Evolutionary conservation across 495 filamentous ascomycete genomes (phyloP).

Genomic region (Clavariopsis aquatica): DNA sequence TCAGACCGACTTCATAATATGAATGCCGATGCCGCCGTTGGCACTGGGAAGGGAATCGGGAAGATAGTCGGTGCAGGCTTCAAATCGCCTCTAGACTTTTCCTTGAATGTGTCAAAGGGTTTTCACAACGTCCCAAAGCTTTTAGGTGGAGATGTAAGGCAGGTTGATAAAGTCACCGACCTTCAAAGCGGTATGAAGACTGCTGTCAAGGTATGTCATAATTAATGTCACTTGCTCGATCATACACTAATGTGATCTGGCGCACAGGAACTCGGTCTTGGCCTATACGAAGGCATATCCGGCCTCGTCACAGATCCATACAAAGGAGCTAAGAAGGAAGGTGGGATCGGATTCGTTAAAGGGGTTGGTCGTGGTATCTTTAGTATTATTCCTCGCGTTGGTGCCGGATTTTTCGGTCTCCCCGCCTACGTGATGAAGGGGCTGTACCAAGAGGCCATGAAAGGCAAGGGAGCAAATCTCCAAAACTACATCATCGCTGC

Average conservation of each 20-base stretch:
- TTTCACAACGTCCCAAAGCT: conserved; percentile 83
- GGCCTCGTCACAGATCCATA: conserved; percentile 45
- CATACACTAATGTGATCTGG: not conserved
- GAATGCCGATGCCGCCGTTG: conserved; percentile 54
- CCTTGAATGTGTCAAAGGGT: conserved; percentile 73
- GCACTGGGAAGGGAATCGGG: conserved; percentile 62
- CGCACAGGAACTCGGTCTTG: conserved; percentile 36
- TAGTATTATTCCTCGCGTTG: conserved; percentile 36
- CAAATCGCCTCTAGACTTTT: conserved; percentile 77
- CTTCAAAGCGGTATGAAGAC: conserved; percentile 64
- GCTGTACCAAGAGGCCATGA: conserved; percentile 70
- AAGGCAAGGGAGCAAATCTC: conserved; percentile 60
- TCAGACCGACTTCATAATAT: conserved; percentile 12
- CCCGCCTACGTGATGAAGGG: conserved; percentile 51
- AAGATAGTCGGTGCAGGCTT: conserved; percentile 71
- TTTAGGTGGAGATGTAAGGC: conserved; percentile 73
- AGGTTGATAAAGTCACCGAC: conserved; percentile 68
- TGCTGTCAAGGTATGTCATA: conserved; percentile 39
- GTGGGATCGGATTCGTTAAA: conserved; percentile 43
- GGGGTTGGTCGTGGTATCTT: conserved; percentile 47
- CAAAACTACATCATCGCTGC: conserved; percentile 72
- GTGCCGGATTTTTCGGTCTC: conserved; percentile 37
- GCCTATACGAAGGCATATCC: conserved; percentile 44
- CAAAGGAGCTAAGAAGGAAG: conserved; percentile 46
- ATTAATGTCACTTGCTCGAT: conserved; percentile 2